These are phyloP conservation scores for Effrenium voratum DNA, from an alignment of 73 alveolate species.

Conservation along the genomic window DNA sequence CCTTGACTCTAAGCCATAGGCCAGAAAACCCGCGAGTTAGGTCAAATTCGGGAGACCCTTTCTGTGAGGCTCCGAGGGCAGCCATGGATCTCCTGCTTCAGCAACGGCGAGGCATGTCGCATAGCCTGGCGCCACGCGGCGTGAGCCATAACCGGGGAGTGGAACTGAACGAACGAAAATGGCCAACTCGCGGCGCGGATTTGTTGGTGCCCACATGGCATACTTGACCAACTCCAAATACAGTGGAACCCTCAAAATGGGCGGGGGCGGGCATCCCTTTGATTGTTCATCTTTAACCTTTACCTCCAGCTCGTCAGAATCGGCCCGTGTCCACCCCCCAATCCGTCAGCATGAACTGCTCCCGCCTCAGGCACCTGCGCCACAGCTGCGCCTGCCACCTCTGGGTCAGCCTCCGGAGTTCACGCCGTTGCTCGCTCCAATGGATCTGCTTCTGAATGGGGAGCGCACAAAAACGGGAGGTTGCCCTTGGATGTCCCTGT, in stretches of 20 bases:
- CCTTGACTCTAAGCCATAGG: background rate
- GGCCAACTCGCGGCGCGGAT: no score
- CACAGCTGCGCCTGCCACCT: constrained; percentile 58
- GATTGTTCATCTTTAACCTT: no score
- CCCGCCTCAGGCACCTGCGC: constrained; percentile 64
- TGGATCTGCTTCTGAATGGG: background rate
- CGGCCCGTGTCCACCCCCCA: background rate
- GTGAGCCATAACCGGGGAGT: background rate
- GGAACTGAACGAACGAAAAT: no score
- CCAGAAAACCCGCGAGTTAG: background rate
- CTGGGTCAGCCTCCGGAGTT: constrained; percentile 28
- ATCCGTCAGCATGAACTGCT: no score
- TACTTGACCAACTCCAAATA: no score
- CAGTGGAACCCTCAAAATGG: no score
- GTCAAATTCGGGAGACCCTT: background rate
- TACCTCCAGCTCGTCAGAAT: no score
- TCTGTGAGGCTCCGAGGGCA: background rate
- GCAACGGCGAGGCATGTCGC: constrained; percentile 48
- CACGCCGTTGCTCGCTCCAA: background rate
- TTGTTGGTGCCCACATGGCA: no score
- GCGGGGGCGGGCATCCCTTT: no score
- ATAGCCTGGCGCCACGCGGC: background rate
- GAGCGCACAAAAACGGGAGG: no score
- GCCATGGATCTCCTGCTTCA: constrained; percentile 60
- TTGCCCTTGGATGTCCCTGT: background rate